Evolutionary conservation across 2,329 filamentous ascomycete species (phyloP), one percentile per base, ranked within the genome.

Genomic region (Verticillium klebahnii): DNA sequence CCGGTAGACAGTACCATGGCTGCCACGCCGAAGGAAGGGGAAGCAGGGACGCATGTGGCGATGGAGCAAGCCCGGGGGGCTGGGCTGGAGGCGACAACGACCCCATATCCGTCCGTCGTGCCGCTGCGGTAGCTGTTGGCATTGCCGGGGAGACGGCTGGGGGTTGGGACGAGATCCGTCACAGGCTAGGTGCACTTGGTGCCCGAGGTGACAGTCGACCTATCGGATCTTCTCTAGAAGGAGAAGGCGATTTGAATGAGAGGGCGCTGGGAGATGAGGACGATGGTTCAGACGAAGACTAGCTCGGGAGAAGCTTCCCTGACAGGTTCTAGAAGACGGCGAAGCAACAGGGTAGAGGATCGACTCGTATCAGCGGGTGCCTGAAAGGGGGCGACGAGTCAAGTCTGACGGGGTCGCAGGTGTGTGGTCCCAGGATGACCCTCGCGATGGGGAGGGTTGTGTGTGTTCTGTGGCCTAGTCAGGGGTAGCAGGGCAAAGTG

Each of bases 311-410:
- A 50, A 50, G 39, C 58, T 59, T 59, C 58, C 40, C 23, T 59
- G 58, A 29, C 45, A 55, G 45, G 45, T 37, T 58, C 31, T 45
- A 59, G 58, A 59, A 59, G 25, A 11, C 40, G 40, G 19, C n/a
- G 40, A 23, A n/a, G 40, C n/a, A 29, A n/a, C 40, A 50, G 19
- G 40, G 40, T 11, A n/a, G 9, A n/a, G 3, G 19, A 23, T 23
- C 40, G 40, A 23, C 40, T 50, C 40, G 40, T 50, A 50, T 50
- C 40, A 23, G n/a, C 8, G 40, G n/a, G 19, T 50, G 56, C 56
- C 55, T 58, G 56, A 39, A 55, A 56, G 56, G 56, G 19, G 56
- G 19, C 31, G 56, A 15, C 56, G 32, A 37, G 31, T 40, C 36
- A 63, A 50, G 40, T 23, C n/a, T 23, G 40, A 23, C n/a, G 40